These are phyloP conservation scores for Diaporthe citri DNA, from an alignment of 2,329 filamentous ascomycete genomes.

Conservation along the genomic window DNA sequence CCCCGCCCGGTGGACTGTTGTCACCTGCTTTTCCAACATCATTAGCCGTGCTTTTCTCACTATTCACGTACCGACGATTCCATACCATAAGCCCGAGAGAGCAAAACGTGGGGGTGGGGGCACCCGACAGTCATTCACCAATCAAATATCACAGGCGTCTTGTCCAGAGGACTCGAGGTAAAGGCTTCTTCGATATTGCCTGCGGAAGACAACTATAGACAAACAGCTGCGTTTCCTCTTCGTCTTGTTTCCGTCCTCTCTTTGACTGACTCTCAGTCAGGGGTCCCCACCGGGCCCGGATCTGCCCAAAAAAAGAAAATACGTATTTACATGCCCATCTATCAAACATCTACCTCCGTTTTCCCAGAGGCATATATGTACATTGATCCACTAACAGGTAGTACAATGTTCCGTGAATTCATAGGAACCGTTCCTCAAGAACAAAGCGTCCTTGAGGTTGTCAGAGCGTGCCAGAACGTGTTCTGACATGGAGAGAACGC, in stretches of 20 bases:
- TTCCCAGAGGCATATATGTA: conserved; percentile 34
- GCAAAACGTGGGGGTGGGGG: neutral
- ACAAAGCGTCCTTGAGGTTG: conserved; percentile 1
- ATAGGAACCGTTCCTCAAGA: conserved; percentile 33
- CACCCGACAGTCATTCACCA: neutral
- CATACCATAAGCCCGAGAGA: neutral
- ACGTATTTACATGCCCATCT: conserved; percentile 34
- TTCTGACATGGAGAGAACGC: neutral
- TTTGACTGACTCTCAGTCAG: neutral
- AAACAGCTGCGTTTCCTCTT: conserved; percentile 34
- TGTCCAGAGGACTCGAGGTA: conserved; percentile 18
- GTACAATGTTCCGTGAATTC: conserved; percentile 33
- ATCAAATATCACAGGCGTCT: neutral
- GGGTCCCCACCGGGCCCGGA: neutral
- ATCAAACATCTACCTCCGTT: conserved; percentile 29
- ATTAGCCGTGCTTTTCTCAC: neutral
- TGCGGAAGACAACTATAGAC: conserved; percentile 39
- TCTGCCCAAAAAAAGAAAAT: conserved; percentile 24
- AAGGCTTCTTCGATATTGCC: conserved; percentile 38
- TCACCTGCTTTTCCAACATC: neutral
- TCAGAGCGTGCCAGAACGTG: conserved; percentile 1
- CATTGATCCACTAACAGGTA: conserved; percentile 35
- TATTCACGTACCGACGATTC: neutral
- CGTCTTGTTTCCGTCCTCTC: neutral
- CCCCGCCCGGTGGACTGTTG: neutral